These are phyloP conservation scores for Lentinula sp. DNA, from an alignment of 768 basidiomycete genomes.

Conservation along the genomic window DNA sequence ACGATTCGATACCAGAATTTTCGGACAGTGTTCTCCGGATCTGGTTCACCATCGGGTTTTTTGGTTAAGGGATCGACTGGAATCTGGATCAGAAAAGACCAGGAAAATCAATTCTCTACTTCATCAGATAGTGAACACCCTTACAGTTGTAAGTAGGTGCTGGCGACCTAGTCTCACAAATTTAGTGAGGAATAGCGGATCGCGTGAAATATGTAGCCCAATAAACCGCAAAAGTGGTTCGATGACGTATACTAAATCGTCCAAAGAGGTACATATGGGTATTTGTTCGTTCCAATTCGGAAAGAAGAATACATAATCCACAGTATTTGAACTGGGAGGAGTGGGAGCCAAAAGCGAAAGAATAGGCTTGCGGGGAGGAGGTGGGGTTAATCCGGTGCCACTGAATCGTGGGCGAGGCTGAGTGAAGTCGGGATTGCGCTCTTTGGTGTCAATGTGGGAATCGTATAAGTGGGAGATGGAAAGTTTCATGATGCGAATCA, in stretches of 20 bases:
- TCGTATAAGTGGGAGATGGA: conserved; percentile 70
- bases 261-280: conserved; percentile 43
- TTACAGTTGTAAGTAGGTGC: conserved; percentile 53
- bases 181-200: conserved; percentile 73
- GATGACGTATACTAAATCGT: conserved; percentile 66
- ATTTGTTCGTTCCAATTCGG: conserved; percentile 74
- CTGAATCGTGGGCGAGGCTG: conserved; percentile 63
- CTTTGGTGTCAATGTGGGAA: conserved; percentile 43
- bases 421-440: conserved; percentile 55
- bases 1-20: conserved; percentile 81
- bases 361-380: conserved; percentile 52
- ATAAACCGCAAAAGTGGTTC: conserved; percentile 78
- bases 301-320: conserved; percentile 89
- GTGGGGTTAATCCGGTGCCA: conserved; percentile 43
- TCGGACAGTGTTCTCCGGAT: conserved; percentile 56
- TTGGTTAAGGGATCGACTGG: conserved; percentile 57
- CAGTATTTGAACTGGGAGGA: conserved; percentile 68
- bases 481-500: conserved; percentile 68
- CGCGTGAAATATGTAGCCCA: conserved; percentile 75
- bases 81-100: conserved; percentile 21
- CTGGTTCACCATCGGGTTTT: conserved; percentile 46
- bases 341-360: conserved; percentile 77
- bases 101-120: neutral
- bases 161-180: conserved; percentile 71
- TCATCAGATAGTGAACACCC: neutral